Percentiles rank a stretch among this genome's conserved stretches.
Evolutionary conservation across 108 stramenopile genomes (phyloP).

Genomic region (Mediolabrus comicus): DNA sequence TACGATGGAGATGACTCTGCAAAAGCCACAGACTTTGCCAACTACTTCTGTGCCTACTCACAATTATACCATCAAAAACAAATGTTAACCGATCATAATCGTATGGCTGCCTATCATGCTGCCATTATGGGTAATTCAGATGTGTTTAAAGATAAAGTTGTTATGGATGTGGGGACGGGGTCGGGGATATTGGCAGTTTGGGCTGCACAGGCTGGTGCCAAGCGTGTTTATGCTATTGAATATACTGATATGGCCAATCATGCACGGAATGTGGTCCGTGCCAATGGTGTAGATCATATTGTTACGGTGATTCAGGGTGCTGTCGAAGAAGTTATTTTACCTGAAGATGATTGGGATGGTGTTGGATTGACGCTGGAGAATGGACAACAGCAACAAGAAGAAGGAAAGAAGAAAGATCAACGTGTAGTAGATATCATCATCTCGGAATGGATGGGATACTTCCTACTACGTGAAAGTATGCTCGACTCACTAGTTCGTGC

Average conservation of each 20-base stretch:
- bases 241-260: conserved; percentile 98
- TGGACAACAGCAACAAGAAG: conserved; percentile 30
- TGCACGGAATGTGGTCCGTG: conserved; percentile 85
- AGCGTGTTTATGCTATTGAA: conserved; percentile 92
- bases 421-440: conserved; percentile 93
- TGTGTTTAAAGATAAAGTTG: conserved; percentile 94
- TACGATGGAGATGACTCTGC: conserved; percentile 80
- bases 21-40: conserved; percentile 91
- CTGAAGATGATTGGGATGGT: conserved; percentile 58
- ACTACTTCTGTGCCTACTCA: conserved; percentile 93
- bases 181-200: conserved; percentile 96
- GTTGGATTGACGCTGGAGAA: conserved; percentile 59
- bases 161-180: conserved; percentile 98
- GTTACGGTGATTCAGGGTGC: conserved; percentile 97
- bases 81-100: conserved; percentile 97
- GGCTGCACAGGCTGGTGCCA: conserved; percentile 97
- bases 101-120: conserved; percentile 97
- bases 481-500: conserved; percentile 93
- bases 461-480: conserved; percentile 96
- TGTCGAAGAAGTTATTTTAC: conserved; percentile 82
- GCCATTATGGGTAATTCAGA: conserved; percentile 94
- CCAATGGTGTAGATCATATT: conserved; percentile 90
- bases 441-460: conserved; percentile 99
- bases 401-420: conserved; percentile 46
- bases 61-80: conserved; percentile 98